Evolutionary conservation across 1,284 basidiomycete genomes (phyloP).

Genomic region (Kalmanozyma brasiliensis): DNA sequence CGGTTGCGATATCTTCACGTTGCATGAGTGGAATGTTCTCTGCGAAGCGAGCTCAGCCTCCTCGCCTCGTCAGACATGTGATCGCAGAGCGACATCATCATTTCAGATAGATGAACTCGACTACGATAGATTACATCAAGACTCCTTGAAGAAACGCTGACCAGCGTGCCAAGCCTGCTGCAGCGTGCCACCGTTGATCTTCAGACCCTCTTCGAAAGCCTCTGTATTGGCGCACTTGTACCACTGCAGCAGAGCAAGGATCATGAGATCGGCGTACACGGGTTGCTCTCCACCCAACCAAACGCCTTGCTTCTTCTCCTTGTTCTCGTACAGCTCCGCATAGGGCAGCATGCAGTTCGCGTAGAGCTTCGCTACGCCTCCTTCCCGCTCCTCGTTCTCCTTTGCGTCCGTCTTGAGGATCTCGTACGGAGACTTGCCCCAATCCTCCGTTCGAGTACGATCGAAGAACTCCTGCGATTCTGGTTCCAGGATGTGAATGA

Average conservation of each 20-base stretch:
- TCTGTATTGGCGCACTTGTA: slow-evolving; percentile 21
- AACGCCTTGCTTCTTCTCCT: slow-evolving; percentile 3
- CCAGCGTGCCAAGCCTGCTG: slow-evolving; percentile 19
- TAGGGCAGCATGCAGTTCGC: slow-evolving; percentile 21
- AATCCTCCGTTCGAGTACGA: slow-evolving; percentile 6
- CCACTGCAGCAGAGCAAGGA: slow-evolving; percentile 32
- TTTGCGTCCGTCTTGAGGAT: slow-evolving; percentile 20
- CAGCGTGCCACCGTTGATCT: slow-evolving; percentile 12
- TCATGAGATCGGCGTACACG: slow-evolving; percentile 31
- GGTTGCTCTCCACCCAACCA: slow-evolving; percentile 29
- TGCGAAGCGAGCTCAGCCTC: no score
- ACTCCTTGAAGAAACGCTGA: slow-evolving; percentile 14
- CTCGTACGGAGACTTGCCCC: slow-evolving; percentile 23
- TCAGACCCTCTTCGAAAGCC: slow-evolving; percentile 16
- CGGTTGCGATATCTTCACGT: no score
- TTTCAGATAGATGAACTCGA: no score
- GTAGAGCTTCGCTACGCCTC: slow-evolving; percentile 13
- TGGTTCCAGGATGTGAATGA: slow-evolving; percentile 29
- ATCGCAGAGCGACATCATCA: no score
- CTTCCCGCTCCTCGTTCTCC: slow-evolving; percentile 10
- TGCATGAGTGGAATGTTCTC: no score
- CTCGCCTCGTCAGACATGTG: no score
- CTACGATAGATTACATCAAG: no score
- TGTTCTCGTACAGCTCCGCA: slow-evolving; percentile 20
- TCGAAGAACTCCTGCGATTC: slow-evolving; percentile 24